A percentile compares a stretch with the other conserved stretches of the same genome.
These are phyloP conservation scores for Urostyla sp. DNA, from an alignment of 73 alveolate genomes.

Conservation along the genomic window DNA sequence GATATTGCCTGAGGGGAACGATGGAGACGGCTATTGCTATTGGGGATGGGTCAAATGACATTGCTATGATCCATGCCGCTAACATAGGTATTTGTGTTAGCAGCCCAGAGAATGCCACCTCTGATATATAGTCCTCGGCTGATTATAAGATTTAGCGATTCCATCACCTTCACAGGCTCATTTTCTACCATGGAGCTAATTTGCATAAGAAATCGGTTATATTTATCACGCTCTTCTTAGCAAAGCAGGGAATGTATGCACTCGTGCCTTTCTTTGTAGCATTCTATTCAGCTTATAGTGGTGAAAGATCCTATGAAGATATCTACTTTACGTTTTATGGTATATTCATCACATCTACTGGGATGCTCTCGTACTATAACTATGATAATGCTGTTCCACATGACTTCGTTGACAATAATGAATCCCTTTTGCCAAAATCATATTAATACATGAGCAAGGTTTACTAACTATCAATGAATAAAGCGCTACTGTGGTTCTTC, in stretches of 20 bases:
- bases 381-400: too few species aligned
- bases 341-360: neutral
- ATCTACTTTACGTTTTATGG: conserved; percentile 8
- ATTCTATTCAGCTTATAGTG: conserved; percentile 77
- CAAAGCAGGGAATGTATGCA: conserved; percentile 71
- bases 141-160: conserved; percentile 70
- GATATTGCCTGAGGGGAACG: conserved; percentile 77
- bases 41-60: conserved; percentile 68
- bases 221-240: conserved; percentile 69
- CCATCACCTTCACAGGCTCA: conserved; percentile 62
- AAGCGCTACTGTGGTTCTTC: too few species aligned
- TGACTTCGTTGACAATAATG: too few species aligned
- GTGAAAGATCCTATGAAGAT: conserved; percentile 53
- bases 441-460: too few species aligned
- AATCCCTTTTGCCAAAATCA: too few species aligned
- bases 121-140: conserved; percentile 72
- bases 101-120: conserved; percentile 65
- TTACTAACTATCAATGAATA: too few species aligned
- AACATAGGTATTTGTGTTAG: conserved; percentile 52
- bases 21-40: conserved; percentile 47
- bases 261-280: conserved; percentile 69
- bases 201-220: conserved; percentile 74
- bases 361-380: too few species aligned
- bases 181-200: conserved; percentile 78
- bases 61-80: conserved; percentile 55